These are phyloP conservation scores for Saccharomycopsis fodiens DNA, from an alignment of 805 yeast genomes.

Conservation along the genomic window DNA sequence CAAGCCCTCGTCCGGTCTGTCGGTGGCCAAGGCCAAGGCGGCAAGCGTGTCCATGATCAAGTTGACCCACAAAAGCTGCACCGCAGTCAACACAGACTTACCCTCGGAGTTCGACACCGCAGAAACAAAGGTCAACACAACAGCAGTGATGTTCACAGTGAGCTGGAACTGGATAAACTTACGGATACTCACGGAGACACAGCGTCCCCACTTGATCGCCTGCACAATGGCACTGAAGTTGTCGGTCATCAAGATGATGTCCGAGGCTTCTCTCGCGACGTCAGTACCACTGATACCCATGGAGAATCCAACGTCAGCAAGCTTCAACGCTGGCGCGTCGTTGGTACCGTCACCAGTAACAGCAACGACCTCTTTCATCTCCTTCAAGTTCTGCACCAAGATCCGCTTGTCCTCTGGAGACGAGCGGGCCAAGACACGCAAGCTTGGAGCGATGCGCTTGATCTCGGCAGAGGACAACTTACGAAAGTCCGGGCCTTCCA, in stretches of 20 bases:
- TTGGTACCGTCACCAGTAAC: constrained; percentile 99
- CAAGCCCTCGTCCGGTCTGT: constrained; percentile 82
- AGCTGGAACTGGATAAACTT: constrained; percentile 95
- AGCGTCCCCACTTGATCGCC: constrained; percentile 98
- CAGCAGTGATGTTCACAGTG: constrained; percentile 97
- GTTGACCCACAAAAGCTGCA: constrained; percentile 95
- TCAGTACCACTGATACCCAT: constrained; percentile 99
- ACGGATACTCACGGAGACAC: constrained; percentile 89
- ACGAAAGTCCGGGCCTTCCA: constrained; percentile 93
- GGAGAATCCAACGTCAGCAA: constrained; percentile 97
- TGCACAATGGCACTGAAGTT: constrained; percentile 91
- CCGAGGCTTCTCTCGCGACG: constrained; percentile 97
- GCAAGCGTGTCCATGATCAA: constrained; percentile 98
- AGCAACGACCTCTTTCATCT: constrained; percentile 89
- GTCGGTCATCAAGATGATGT: constrained; percentile 86
- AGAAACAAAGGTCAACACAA: constrained; percentile 83
- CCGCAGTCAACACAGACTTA: constrained; percentile 88
- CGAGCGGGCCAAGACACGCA: constrained; percentile 86
- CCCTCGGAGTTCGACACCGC: constrained; percentile 81
- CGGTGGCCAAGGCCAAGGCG: constrained; percentile 95
- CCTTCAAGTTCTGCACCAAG: constrained; percentile 72
- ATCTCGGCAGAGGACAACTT: constrained; percentile 53
- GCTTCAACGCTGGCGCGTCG: constrained; percentile 94
- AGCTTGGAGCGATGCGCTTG: constrained; percentile 52
- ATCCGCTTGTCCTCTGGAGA: constrained; percentile 93